Conservation (phyloP, 495 filamentous ascomycete species). For the Hypoxylon subgilvum region DNA sequence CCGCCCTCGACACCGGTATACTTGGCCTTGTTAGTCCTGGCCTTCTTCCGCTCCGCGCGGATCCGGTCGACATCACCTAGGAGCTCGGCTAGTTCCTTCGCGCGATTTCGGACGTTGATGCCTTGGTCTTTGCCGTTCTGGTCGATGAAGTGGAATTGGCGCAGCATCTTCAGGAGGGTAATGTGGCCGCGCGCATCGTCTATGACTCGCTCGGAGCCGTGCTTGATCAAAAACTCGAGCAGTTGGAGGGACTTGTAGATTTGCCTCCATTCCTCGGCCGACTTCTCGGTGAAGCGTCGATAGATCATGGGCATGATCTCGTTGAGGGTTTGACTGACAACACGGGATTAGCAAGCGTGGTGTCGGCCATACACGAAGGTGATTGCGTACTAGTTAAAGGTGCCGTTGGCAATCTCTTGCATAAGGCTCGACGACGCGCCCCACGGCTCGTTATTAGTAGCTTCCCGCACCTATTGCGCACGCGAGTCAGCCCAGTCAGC, state of each 20-base stretch:
- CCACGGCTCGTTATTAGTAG: slow-evolving; percentile 98
- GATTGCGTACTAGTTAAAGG: slow-evolving; percentile 89
- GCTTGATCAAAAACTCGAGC: slow-evolving; percentile 97
- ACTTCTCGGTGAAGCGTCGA: slow-evolving; percentile 97
- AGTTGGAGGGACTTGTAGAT: slow-evolving; percentile 98
- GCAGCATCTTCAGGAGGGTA: slow-evolving; percentile 94
- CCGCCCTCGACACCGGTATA: slow-evolving; percentile 94
- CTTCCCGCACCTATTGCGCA: slow-evolving; percentile 78
- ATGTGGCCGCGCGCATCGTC: slow-evolving; percentile 96
- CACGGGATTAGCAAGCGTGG: background rate
- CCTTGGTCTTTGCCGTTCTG: slow-evolving; percentile 97
- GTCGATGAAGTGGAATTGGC: slow-evolving; percentile 98
- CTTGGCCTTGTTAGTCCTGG: slow-evolving; percentile 85
- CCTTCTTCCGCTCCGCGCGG: slow-evolving; percentile 92
- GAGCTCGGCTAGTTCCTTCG: slow-evolving; percentile 92
- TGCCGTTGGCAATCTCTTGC: slow-evolving; percentile 98
- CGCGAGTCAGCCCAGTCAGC: slow-evolving; percentile 19
- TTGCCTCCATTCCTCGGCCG: slow-evolving; percentile 97
- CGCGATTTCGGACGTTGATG: slow-evolving; percentile 94
- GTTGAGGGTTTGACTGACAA: slow-evolving; percentile 91
- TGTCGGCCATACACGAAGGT: background rate
- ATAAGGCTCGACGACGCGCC: slow-evolving; percentile 84
- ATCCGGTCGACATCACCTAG: slow-evolving; percentile 93
- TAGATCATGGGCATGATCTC: slow-evolving; percentile 99
- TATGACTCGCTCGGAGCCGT: slow-evolving; percentile 95